Evolutionary conservation across 139 green algal genomes (phyloP).

Genomic region (Pleodorina starrii): DNA sequence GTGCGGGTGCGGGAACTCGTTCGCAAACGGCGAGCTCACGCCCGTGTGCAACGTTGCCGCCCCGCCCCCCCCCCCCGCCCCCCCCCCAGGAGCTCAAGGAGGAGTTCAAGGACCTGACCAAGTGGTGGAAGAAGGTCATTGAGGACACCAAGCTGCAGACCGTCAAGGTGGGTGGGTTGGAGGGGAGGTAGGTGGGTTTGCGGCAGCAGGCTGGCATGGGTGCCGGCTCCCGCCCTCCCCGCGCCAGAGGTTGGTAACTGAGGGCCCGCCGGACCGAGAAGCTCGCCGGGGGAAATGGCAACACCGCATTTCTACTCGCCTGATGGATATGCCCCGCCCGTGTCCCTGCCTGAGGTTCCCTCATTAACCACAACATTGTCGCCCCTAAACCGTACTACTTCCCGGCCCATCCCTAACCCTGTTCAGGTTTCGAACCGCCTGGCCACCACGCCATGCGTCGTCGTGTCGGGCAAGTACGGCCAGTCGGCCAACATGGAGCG

Average conservation of each 20-base stretch:
- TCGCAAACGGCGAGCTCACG: no score
- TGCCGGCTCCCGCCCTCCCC: no score
- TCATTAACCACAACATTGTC: background rate
- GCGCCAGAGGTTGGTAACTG: no score
- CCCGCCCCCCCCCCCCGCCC: no score
- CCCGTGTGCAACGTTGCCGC: no score
- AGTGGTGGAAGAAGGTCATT: conserved; percentile 96
- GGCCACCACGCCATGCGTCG: conserved; percentile 89
- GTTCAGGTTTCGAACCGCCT: conserved; percentile 86
- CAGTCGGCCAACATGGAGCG: conserved; percentile 98
- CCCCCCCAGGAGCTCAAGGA: conserved; percentile 90
- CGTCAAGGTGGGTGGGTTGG: conserved; percentile 61
- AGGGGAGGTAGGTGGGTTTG: background rate
- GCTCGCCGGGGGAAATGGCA: no score
- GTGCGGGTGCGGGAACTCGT: no score
- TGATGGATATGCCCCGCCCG: no score
- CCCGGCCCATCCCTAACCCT: background rate
- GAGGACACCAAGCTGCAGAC: conserved; percentile 53
- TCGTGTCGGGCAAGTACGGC: conserved; percentile 96
- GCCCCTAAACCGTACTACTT: no score
- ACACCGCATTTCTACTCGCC: no score
- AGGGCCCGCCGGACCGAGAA: no score
- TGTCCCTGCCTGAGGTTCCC: background rate
- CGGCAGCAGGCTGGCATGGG: no score
- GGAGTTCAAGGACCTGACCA: conserved; percentile 90